Base-by-base conservation (phyloP, 2,329 filamentous ascomycete genomes). In the Zarea fungicola region DNA sequence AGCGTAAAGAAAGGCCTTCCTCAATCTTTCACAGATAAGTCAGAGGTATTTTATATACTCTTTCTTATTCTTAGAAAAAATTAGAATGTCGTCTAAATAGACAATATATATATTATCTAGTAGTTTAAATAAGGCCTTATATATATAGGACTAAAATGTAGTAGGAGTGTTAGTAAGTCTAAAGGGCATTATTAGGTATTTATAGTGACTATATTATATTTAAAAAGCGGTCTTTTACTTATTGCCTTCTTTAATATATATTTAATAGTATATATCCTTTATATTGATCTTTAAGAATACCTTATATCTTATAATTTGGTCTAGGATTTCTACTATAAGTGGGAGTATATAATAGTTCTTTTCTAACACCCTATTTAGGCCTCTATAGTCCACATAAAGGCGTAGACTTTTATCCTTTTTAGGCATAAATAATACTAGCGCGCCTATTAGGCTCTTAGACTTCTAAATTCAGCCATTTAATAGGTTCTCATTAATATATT, bases 331-430 rank as follows among this genome's bases (percentile, higher is more conserved):
- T 11, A 43, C 48, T 32, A 70, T 65, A 3, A 66, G 48, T 0
- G 56, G 63, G 18, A 67, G 44, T 3, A 55, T 53, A 51, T 65
- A 65, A 1, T 55, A 42, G 49, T 69, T 58, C 54, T 69, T 66
- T 22, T 59, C 57, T 4, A 58, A 68, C n/a, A 67, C 51, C 1
- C 51, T 49, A 43, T 70, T 71, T 1, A 70, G 52, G 1, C 29
- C 51, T 43, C 56, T 41, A 53, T 70, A 72, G 49, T 71, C 57
- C 6, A 70, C 54, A 54, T 54, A 69, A 35, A 70, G 45, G 18
- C 54, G 50, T 8, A 65, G 46, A 7, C 50, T 54, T 3, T 60
- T 52, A 41, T 60, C 56, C 5, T 57, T 57, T 52, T 67, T 69
- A 6, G 22, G 51, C 19, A 64, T 52, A 55, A 68, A 66, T 0